Evolutionary conservation across 2,329 filamentous ascomycete species (phyloP).

Genomic region (Dothidotthia symphoricarpi): DNA sequence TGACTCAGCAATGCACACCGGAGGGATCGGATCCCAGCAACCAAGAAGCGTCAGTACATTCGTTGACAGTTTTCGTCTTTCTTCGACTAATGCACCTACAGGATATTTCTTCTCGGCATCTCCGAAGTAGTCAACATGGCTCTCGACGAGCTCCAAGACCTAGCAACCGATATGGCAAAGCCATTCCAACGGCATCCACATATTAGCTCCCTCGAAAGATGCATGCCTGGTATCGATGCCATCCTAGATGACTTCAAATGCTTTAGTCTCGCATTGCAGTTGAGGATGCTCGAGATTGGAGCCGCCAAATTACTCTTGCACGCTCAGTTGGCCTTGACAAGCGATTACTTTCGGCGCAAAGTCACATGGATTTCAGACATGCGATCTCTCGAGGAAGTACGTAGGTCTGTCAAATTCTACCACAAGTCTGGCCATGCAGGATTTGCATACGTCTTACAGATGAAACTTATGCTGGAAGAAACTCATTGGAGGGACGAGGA

Average conservation of each 20-base stretch:
- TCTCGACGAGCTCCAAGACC: background rate
- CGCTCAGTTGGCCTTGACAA: background rate
- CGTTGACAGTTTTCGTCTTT: background rate
- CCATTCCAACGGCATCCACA: background rate
- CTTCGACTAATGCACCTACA: background rate
- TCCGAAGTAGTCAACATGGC: background rate
- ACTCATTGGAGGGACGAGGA: background rate
- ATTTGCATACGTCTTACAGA: background rate
- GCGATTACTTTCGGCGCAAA: background rate
- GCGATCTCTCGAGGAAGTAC: background rate
- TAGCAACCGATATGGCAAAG: background rate
- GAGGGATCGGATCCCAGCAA: too few species aligned
- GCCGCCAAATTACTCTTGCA: background rate
- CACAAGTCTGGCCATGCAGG: background rate
- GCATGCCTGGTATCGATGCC: background rate
- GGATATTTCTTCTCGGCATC: background rate
- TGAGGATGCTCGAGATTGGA: background rate
- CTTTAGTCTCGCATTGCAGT: background rate
- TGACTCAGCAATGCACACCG: too few species aligned
- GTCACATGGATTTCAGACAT: background rate
- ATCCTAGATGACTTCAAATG: background rate
- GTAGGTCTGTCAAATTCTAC: background rate
- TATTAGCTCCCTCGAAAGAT: background rate
- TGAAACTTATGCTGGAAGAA: background rate
- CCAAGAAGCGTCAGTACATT: background rate